These are phyloP conservation scores for Ananas comosus DNA, from an alignment of 176 grass and related monocot genomes.

Conservation along the genomic window DNA sequence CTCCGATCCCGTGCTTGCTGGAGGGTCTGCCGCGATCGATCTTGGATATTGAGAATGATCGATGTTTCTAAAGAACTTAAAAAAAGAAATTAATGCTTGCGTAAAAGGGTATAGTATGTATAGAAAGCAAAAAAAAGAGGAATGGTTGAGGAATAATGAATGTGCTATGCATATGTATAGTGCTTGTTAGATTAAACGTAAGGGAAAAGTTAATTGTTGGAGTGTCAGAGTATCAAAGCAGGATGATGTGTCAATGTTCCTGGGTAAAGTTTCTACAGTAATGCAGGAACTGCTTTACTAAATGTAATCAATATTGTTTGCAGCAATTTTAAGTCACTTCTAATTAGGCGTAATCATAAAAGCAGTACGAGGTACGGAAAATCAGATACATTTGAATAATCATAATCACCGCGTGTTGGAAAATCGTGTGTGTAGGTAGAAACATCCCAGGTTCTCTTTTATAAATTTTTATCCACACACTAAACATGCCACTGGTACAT, in stretches of 20 bases:
- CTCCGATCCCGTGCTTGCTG: conserved; percentile 54
- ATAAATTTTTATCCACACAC: too few relatives aligned
- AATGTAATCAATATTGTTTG: too few relatives aligned
- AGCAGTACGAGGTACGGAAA: too few relatives aligned
- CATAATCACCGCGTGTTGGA: too few relatives aligned
- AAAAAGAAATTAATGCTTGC: neutral
- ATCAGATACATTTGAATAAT: too few relatives aligned
- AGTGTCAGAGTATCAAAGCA: neutral
- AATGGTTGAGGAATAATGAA: neutral
- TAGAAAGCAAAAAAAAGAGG: neutral
- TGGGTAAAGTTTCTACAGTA: neutral
- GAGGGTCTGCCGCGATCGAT: conserved; percentile 35
- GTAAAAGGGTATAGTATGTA: neutral
- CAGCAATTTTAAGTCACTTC: too few relatives aligned
- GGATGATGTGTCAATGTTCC: neutral
- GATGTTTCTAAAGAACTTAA: conserved; percentile 38
- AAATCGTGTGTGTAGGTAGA: too few relatives aligned
- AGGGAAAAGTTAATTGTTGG: too few relatives aligned
- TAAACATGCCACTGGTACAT: too few relatives aligned
- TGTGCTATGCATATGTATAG: neutral
- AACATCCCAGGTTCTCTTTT: too few relatives aligned
- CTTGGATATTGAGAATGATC: conserved; percentile 20
- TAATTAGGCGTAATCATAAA: too few relatives aligned
- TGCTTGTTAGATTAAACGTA: neutral
- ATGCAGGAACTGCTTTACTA: neutral